phyloP scores from a whole-genome alignment of 208 protist species.

The Leishmania tarentolae region DNA sequence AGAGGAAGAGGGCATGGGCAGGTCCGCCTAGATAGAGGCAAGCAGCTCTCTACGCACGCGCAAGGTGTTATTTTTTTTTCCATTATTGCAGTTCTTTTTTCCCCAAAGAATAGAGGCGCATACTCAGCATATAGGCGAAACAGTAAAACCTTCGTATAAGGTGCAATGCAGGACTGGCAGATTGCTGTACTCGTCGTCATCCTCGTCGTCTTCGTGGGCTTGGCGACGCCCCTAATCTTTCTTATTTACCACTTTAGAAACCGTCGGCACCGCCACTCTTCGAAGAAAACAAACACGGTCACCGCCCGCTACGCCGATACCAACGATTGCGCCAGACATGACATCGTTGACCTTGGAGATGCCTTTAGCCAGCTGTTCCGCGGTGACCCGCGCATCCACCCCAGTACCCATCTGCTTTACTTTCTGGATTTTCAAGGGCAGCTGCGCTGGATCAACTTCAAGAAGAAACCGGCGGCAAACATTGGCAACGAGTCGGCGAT shows the following conservation, averaged over 20 bases:
- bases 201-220: constrained; percentile 49
- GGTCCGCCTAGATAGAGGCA: neutral
- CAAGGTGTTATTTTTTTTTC: neutral
- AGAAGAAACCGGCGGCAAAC: constrained; percentile 14
- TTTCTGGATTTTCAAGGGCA: constrained; percentile 53
- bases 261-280: neutral
- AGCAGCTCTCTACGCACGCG: neutral
- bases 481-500: constrained; percentile 20
- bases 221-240: constrained; percentile 36
- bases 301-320: constrained; percentile 10
- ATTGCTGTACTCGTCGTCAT: constrained; percentile 63
- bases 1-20: neutral
- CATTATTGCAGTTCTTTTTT: neutral
- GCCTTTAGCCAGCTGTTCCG: constrained; percentile 21
- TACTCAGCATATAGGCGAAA: neutral
- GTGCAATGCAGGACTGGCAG: constrained; percentile 55
- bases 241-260: constrained; percentile 39
- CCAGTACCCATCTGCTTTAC: constrained; percentile 38
- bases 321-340: neutral
- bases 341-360: neutral
- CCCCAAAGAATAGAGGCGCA: neutral
- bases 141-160: neutral
- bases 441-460: constrained; percentile 45
- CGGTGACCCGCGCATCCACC: constrained; percentile 26
- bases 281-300: neutral